Conservation (phyloP, 176 grass and related monocot genomes). For the Avena sativa region DNA sequence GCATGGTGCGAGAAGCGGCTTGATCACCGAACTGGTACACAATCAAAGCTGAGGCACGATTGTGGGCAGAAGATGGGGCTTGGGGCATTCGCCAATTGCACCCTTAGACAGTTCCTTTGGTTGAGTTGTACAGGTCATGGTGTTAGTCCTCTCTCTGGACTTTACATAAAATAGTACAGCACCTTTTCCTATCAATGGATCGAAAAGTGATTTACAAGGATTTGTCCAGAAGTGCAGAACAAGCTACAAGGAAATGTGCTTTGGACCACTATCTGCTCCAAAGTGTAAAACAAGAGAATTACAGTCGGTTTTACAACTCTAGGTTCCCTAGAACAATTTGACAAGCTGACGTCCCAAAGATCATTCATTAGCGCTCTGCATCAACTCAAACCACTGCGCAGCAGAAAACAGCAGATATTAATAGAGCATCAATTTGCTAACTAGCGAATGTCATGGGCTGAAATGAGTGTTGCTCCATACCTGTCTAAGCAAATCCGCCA, state of each 20-base stretch:
- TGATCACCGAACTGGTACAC: too few species aligned
- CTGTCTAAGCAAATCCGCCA: slow-evolving; percentile 95
- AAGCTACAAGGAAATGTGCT: slow-evolving; percentile 22
- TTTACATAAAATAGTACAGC: too few species aligned
- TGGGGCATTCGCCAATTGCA: too few species aligned
- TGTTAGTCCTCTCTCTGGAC: too few species aligned
- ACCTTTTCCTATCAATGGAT: too few species aligned
- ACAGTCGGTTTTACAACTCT: neutral
- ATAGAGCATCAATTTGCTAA: neutral
- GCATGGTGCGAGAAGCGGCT: too few species aligned
- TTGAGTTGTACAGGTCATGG: too few species aligned
- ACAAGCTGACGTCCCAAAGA: slow-evolving; percentile 13
- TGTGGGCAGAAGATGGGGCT: too few species aligned
- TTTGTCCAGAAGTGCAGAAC: neutral
- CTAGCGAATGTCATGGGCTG: neutral
- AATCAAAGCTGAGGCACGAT: too few species aligned
- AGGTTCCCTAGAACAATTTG: neutral
- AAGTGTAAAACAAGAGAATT: neutral
- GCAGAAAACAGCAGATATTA: slow-evolving; percentile 36
- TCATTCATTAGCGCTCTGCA: slow-evolving; percentile 74
- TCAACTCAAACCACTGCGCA: slow-evolving; percentile 95
- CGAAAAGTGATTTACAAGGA: neutral
- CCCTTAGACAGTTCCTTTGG: too few species aligned
- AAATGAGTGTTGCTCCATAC: slow-evolving; percentile 46
- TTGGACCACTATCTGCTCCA: neutral